Evolutionary conservation across 306 rosid species (phyloP).

Genomic region (Lupinus albus): DNA sequence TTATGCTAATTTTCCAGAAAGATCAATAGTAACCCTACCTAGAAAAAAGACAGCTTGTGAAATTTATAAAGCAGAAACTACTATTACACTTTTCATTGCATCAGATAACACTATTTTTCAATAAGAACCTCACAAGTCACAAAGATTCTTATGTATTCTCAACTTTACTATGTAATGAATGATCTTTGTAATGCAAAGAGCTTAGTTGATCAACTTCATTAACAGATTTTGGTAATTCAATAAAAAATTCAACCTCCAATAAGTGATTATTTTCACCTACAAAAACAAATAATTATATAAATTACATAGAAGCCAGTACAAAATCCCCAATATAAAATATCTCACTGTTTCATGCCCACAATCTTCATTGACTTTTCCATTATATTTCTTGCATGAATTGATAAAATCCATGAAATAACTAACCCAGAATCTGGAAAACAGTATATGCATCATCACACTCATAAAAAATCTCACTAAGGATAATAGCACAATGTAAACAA

Average conservation of each 20-base stretch:
- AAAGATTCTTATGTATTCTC: constrained; percentile 13
- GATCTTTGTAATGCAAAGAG: constrained; percentile 18
- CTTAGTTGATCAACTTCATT: constrained; percentile 21
- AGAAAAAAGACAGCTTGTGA: constrained; percentile 3
- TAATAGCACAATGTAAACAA: constrained; percentile 16
- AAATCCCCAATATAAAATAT: constrained; percentile 7
- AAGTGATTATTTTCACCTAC: constrained; percentile 33
- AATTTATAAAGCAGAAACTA: constrained; percentile 14
- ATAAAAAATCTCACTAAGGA: constrained; percentile 29
- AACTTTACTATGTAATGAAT: background rate
- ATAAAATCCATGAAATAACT: constrained; percentile 3
- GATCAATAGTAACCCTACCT: background rate
- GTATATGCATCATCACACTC: constrained; percentile 7
- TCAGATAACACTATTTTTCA: constrained; percentile 7
- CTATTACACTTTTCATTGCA: constrained; percentile 1
- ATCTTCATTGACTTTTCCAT: constrained; percentile 30
- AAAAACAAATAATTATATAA: constrained; percentile 23
- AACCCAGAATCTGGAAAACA: constrained; percentile 42
- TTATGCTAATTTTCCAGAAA: constrained; percentile 7
- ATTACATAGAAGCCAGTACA: constrained; percentile 24
- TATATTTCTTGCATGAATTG: constrained; percentile 19
- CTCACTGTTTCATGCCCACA: constrained; percentile 6
- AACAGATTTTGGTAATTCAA: constrained; percentile 34
- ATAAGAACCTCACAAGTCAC: constrained; percentile 17
- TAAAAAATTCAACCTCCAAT: constrained; percentile 3